Percentiles rank a stretch among this genome's conserved stretches.
These are phyloP conservation scores for Tephrocybe sp. DNA, from an alignment of 768 basidiomycete genomes.

Conservation along the genomic window DNA sequence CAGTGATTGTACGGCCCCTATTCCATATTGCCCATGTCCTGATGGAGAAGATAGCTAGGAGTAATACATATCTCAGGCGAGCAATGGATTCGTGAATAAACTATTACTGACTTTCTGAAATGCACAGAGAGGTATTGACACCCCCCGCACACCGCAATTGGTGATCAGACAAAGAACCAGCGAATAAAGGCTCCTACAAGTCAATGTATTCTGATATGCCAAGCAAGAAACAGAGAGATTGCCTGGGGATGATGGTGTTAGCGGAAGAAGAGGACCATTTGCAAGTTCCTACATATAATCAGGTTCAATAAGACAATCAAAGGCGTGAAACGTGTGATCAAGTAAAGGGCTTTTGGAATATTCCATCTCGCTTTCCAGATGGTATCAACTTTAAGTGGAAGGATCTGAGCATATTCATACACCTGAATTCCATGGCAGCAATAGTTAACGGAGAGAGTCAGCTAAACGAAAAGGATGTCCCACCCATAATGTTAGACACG, in stretches of 20 bases:
- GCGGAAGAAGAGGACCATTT: too few species aligned
- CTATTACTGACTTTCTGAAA: constrained; percentile 7
- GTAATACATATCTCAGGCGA: too few species aligned
- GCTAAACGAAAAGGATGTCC: background rate
- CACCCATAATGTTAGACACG: background rate
- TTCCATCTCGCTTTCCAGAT: constrained; percentile 9
- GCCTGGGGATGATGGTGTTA: too few species aligned
- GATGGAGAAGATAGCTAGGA: constrained; percentile 5
- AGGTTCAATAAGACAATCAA: background rate
- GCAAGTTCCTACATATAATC: background rate
- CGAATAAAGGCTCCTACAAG: too few species aligned
- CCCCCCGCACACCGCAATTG: background rate
- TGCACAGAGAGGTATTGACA: background rate
- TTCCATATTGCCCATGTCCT: constrained; percentile 9
- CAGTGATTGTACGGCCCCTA: background rate
- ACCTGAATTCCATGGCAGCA: too few species aligned
- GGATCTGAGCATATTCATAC: background rate
- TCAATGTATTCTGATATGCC: too few species aligned
- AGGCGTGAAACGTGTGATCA: background rate
- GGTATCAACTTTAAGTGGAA: constrained; percentile 1
- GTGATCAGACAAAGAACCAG: too few species aligned
- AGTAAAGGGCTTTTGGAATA: background rate
- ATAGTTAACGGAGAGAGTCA: too few species aligned
- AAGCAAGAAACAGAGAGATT: too few species aligned
- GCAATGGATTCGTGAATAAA: too few species aligned